Evolutionary conservation across 306 rosid genomes (phyloP), one percentile per base, ranked within the genome.

Genomic region (Vigna trinervia): DNA sequence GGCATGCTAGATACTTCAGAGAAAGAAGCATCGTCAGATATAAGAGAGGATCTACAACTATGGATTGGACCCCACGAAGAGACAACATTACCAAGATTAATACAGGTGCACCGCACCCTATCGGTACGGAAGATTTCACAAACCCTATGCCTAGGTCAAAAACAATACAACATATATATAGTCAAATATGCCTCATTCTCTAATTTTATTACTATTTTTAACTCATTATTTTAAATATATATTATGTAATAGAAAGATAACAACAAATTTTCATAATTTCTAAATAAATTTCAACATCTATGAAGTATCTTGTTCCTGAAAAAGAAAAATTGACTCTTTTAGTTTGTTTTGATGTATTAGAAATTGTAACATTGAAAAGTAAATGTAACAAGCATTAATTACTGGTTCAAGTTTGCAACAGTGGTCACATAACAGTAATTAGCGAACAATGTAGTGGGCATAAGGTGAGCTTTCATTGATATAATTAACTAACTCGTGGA

Each of bases 91-190:
- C 19, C 26, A 66, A 11, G 26, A 9, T 59, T 41, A 38, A 51
- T 65, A 43, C 51, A 72, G 76, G 66, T 79, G 86, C 83, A 71
- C 71, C 79, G 61, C 81, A 73, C 62, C 26, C 19, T 14, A 82
- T 32, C 48, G 6, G 81, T 76, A 82, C 82, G 85, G 85, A 81
- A 75, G 77, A 48, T 41, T 58, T 81, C 71, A 59, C 0, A 67
- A 66, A 38, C 11, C 12, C 28, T 3, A 48, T 64, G 20, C 54
- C 20, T 0, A 26, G 28, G 69, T 30, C 41, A 54, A 67, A 14
- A 32, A 9, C 12, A 17, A 53, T 8, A 9, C 4, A 19, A 19
- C 30, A 54, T 20, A 26, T 26, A 2, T 26, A 26, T 26, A 54
- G 5, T 19, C 22, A 28, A 60, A 28, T 8, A 5, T 12, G 62